Evolutionary conservation across 2,329 filamentous ascomycete genomes (phyloP).

Genomic region (Stagonosporopsis rhizophila): DNA sequence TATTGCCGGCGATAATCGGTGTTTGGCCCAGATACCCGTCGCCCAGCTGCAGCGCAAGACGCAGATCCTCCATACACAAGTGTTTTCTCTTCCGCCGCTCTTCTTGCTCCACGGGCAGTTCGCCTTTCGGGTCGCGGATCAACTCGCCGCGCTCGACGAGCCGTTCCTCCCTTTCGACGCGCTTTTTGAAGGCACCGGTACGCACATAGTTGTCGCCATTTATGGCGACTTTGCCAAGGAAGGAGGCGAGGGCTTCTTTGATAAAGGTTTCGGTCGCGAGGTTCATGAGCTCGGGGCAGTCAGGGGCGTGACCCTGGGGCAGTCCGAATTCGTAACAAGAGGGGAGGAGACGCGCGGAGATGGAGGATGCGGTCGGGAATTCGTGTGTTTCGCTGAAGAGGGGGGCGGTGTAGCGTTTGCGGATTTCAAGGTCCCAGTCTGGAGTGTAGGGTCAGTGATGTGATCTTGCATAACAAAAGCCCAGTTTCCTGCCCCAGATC

Average conservation of each 20-base stretch:
- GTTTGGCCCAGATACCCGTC: constrained; percentile 80
- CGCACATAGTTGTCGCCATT: constrained; percentile 69
- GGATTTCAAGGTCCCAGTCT: constrained; percentile 70
- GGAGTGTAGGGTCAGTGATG: neutral
- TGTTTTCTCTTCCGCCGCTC: constrained; percentile 74
- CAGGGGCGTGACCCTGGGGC: constrained; percentile 58
- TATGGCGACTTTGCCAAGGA: constrained; percentile 62
- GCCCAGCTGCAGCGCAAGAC: constrained; percentile 76
- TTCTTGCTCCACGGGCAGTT: constrained; percentile 82
- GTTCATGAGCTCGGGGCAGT: constrained; percentile 66
- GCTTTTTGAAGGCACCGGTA: constrained; percentile 77
- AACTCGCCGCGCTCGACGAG: constrained; percentile 76
- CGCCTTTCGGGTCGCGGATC: constrained; percentile 74
- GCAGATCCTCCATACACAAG: constrained; percentile 78
- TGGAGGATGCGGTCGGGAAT: constrained; percentile 65
- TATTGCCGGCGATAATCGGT: constrained; percentile 73
- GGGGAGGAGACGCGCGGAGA: constrained; percentile 66
- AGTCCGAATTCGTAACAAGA: constrained; percentile 72
- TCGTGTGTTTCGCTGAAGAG: constrained; percentile 68
- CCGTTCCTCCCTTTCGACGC: constrained; percentile 78
- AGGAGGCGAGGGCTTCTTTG: constrained; percentile 64
- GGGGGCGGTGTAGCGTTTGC: constrained; percentile 68
- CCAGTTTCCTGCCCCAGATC: neutral
- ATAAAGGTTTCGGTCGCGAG: constrained; percentile 68
- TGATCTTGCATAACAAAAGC: neutral